Evolutionary conservation across 352 stramenopile genomes (phyloP).

Genomic region (Phytophthora melonis): DNA sequence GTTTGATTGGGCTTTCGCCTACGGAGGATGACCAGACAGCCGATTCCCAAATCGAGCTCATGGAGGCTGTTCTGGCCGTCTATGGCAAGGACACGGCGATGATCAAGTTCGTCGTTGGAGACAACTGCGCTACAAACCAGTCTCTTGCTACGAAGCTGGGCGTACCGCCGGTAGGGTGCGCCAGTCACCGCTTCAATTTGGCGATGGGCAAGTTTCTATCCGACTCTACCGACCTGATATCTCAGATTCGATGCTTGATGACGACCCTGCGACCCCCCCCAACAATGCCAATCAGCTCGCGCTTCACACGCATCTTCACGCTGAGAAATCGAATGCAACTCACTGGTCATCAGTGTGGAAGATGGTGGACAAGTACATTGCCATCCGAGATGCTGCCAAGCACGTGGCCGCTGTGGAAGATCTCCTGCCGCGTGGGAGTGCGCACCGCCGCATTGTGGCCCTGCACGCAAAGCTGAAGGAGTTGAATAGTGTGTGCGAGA

Average conservation of each 20-base stretch:
- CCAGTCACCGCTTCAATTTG: not conserved
- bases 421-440: not conserved
- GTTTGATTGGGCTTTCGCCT: not conserved
- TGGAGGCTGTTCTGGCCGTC: not conserved
- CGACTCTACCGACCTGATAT: not conserved
- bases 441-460: not conserved
- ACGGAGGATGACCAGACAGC: not conserved
- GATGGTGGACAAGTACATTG: not conserved
- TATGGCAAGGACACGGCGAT: not conserved
- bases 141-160: not conserved
- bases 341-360: not conserved
- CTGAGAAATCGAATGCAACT: not conserved
- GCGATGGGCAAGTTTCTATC: not conserved
- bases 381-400: not conserved
- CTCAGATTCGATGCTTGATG: not conserved
- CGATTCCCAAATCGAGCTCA: not conserved
- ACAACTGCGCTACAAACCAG: not conserved
- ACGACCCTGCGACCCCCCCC: not conserved
- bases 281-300: not conserved
- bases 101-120: not conserved
- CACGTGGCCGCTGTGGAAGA: not conserved
- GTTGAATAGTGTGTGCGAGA: constrained; percentile 17
- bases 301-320: not conserved
- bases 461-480: constrained; percentile 31
- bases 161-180: not conserved